phyloP scores from a whole-genome alignment of 1,284 basidiomycete genomes.

The Austroboletus niveus region DNA sequence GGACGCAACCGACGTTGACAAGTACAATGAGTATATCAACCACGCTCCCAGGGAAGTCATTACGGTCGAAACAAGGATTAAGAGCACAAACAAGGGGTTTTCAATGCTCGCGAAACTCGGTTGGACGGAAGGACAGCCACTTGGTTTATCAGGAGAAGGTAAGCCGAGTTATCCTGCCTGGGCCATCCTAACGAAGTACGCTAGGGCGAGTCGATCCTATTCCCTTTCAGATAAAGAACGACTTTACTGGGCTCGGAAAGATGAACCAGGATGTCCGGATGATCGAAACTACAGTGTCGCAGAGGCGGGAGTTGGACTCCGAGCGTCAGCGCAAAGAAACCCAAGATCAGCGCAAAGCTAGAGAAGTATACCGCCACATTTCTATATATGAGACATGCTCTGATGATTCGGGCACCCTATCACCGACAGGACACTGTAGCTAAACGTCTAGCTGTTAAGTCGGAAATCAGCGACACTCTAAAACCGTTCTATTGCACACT shows the following conservation, averaged over 20 bases:
- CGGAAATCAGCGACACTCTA: conserved; percentile 64
- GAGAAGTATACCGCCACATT: conserved; percentile 51
- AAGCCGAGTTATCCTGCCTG: conserved; percentile 1
- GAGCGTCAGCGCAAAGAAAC: conserved; percentile 77
- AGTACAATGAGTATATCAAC: conserved; percentile 65
- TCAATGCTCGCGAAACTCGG: conserved; percentile 76
- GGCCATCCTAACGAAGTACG: background rate
- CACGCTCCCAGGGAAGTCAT: conserved; percentile 57
- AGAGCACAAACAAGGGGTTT: conserved; percentile 74
- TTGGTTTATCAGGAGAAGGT: conserved; percentile 77
- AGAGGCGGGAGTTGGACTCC: conserved; percentile 72
- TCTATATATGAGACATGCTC: conserved; percentile 1
- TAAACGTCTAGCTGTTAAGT: conserved; percentile 60
- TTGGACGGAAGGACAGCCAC: conserved; percentile 74
- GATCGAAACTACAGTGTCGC: conserved; percentile 79
- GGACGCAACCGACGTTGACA: conserved; percentile 57
- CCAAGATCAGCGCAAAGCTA: conserved; percentile 64
- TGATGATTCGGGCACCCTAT: background rate
- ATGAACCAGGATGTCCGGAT: conserved; percentile 71
- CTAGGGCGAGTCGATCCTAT: conserved; percentile 77
- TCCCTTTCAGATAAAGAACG: conserved; percentile 74
- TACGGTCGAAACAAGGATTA: conserved; percentile 77
- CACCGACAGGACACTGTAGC: conserved; percentile 59
- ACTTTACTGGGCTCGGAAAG: conserved; percentile 76
- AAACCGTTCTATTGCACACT: conserved; percentile 74